Evolutionary conservation across 805 yeast species (phyloP).

Genomic region (Starmerella stellata): DNA sequence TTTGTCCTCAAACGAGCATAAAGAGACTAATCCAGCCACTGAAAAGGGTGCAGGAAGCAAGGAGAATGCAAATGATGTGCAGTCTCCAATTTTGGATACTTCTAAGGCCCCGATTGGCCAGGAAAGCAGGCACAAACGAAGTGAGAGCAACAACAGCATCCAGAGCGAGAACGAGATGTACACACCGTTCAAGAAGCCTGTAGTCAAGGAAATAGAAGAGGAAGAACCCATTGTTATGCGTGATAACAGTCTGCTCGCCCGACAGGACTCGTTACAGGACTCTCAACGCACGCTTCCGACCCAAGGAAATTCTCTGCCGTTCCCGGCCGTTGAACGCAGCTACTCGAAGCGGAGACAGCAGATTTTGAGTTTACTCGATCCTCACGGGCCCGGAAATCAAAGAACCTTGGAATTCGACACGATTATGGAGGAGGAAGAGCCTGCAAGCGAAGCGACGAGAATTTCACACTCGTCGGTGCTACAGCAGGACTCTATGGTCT

Average conservation of each 20-base stretch:
- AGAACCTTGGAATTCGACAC: conserved; percentile 2
- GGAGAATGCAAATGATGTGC: too few species aligned
- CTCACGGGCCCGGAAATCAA: conserved; percentile 7
- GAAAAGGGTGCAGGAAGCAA: too few species aligned
- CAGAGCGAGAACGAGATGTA: conserved; percentile 8
- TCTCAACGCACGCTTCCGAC: conserved; percentile 20
- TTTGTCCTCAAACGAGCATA: too few species aligned
- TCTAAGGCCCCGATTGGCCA: too few species aligned
- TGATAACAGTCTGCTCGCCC: conserved; percentile 6
- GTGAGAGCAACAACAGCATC: conserved; percentile 9
- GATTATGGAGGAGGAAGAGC: conserved; percentile 11
- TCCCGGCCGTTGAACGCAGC: conserved; percentile 12
- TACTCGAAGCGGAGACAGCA: conserved; percentile 15
- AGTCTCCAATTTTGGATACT: too few species aligned
- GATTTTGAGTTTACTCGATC: conserved; percentile 13
- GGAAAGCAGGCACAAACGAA: conserved; percentile 10
- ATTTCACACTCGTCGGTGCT: too few species aligned
- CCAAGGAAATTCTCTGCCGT: conserved; percentile 8
- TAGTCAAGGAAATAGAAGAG: conserved; percentile 1
- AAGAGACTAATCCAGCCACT: too few species aligned
- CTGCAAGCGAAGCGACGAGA: conserved; percentile 3
- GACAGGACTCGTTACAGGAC: conserved; percentile 22
- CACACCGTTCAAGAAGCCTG: conserved; percentile 1
- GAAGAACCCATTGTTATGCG: background rate
- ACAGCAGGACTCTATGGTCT: too few species aligned